A percentile compares a stretch with the other conserved stretches of the same genome.
phyloP scores from a whole-genome alignment of 768 basidiomycete species.

The Leccinum fibrillosum region DNA sequence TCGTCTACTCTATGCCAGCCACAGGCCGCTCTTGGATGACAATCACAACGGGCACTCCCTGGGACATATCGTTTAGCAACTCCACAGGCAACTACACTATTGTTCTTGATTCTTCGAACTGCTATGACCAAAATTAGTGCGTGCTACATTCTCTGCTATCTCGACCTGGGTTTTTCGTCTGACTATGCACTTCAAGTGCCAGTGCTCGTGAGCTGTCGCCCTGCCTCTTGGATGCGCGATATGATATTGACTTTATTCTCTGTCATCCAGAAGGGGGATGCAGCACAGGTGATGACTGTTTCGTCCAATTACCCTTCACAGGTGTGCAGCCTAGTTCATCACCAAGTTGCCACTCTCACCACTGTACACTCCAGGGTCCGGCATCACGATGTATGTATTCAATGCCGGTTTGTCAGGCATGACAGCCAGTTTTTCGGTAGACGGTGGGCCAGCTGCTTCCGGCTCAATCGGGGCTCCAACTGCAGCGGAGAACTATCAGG shows the following conservation, averaged over 20 bases:
- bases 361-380: constrained; percentile 14
- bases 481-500: constrained; percentile 15
- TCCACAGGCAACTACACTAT: not conserved
- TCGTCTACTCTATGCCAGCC: constrained; percentile 19
- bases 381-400: constrained; percentile 26
- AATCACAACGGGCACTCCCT: constrained; percentile 5
- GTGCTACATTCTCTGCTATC: not conserved
- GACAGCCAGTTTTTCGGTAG: constrained; percentile 21
- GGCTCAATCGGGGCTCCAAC: constrained; percentile 4
- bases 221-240: not conserved
- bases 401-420: constrained; percentile 20
- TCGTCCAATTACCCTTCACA: constrained; percentile 19
- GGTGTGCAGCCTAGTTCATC: constrained; percentile 7
- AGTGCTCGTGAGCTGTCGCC: constrained; percentile 18
- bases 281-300: constrained; percentile 10
- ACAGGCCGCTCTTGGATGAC: constrained; percentile 14
- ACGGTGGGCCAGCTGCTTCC: constrained; percentile 8
- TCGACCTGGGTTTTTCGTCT: not conserved
- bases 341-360: not conserved
- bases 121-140: constrained; percentile 28
- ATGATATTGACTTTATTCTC: not conserved
- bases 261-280: constrained; percentile 19
- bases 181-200: not conserved
- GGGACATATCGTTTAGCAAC: not conserved
- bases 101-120: constrained; percentile 14